Base-by-base conservation (phyloP, 805 yeast genomes). In the Ogataea parapolymorpha region DNA sequence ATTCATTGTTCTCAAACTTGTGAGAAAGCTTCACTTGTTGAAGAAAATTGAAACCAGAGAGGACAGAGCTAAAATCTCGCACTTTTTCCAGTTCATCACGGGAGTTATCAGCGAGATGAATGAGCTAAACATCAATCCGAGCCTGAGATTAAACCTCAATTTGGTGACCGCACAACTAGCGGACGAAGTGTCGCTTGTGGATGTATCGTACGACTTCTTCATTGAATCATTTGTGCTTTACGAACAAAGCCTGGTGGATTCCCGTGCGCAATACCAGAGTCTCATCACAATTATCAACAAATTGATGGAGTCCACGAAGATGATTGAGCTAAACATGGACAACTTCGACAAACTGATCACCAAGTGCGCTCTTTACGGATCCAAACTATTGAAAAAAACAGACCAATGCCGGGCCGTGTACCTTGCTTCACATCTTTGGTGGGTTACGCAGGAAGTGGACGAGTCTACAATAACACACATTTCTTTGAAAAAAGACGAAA, bases 321-420 rank as follows among this genome's bases (percentile, higher is more conserved):
- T 77, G 58, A 62, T 63, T 12, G 48, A 48, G 17, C 37, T 44
- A 6, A 54, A 56, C 32, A 46, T 71, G 33, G 95, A 85, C 24
- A 85, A 79, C 59, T 91, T 86, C 62, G 93, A 88, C 51, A 75
- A 79, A 4, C 68, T 91, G 50, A 88, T 90, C 37, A 85, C 95
- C 12, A 84, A 89, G 59, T 75, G 90, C 34, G 88, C 96, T 1
- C 66, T 90, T 35, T 87, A 88, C 55, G 95, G 95, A 5, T 86
- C 95, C 11, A 87, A 86, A 61, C 70, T 93, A 37, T 71, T 91
- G 55, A 88, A 86, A 61, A 91, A 91, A 61, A 89, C 93, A 26
- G 98, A 91, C 56, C 99, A 93, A 62, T 90, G 97, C 61, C 77
- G 97, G 12, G 82, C 95, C 0, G 95, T 89, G 5, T 87, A 85